These are phyloP conservation scores for Solanum piurae DNA, from an alignment of 257 asterid species.

Conservation along the genomic window DNA sequence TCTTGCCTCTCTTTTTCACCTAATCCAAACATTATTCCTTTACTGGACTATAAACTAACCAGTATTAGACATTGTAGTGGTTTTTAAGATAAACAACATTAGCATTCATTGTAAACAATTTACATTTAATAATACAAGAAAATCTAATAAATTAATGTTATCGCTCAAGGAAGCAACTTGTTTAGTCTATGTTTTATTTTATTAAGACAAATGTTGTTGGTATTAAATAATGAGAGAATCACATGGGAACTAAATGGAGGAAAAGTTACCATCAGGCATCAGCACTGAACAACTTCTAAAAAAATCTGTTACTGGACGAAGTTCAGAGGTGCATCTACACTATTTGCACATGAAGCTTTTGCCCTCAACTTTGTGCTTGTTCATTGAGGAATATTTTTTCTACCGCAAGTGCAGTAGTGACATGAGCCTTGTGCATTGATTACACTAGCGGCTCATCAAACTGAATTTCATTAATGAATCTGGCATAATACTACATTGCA, in stretches of 20 bases:
- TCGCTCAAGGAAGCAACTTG: background rate
- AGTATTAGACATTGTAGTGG: background rate
- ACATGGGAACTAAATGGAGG: background rate
- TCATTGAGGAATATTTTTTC: background rate
- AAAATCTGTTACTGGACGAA: background rate
- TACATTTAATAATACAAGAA: background rate
- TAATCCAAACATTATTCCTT: background rate
- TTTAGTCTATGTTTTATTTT: background rate
- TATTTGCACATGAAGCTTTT: background rate
- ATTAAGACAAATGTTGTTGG: background rate
- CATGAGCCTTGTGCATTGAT: background rate
- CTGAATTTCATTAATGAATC: background rate
- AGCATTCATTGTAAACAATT: background rate
- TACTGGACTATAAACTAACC: background rate
- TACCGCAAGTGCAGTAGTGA: background rate
- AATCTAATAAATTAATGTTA: background rate
- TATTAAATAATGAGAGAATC: background rate
- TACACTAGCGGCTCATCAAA: background rate
- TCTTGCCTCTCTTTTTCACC: background rate
- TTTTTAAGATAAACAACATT: background rate
- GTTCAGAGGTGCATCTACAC: background rate
- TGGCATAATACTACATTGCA: background rate
- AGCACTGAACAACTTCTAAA: background rate
- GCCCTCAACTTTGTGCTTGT: background rate
- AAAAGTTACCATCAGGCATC: background rate